Base-by-base conservation (phyloP, 1,284 basidiomycete species). In the Naganishia sp. region DNA sequence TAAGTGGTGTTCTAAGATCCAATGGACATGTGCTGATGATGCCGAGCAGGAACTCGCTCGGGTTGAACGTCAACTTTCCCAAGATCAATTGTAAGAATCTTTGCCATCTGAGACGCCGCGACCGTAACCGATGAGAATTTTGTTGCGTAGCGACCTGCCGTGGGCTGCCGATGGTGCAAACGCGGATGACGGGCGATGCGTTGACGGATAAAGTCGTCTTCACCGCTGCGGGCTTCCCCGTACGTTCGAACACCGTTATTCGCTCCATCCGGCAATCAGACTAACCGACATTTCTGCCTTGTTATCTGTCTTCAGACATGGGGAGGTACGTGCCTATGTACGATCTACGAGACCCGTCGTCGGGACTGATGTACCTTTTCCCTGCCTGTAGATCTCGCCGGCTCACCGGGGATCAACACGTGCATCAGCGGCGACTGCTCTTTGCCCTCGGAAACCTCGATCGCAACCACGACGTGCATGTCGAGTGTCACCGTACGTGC, bases 41-140 rank as follows among this genome's bases (percentile, higher is more conserved):
- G 6, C 5, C 6, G 28, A 10, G 16, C 50, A 65, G 64, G 15
- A 42, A 50, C 13, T 49, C 49, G 18, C 39, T 66, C 11, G 64
- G 64, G 4, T 44, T 66, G 28, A 60, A 66, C 50, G 64, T 66
- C 16, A 66, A 66, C 33, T 66, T 66, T 50, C 64, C 64, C 16
- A 59, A 60, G 49, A 66, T 66, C 48, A 60, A 66, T n/a, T 25
- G 64, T 66, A 28, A 42, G 64, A 13, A 16, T 4, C 36, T 6
- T 0, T 25, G 16, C 9, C 23, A 16, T 25, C 6, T 52, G 48
- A 5, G 23, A 39, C 36, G 13, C 28, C 46, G 42, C 11, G 21
- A 28, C 28, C 28, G 28, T 28, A 28, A 28, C 28, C 28, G 28
- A 28, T 28, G 28, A 28, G 28, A 28, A 5, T 23, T 21, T 5